These are phyloP conservation scores for Vicia sativa DNA, from an alignment of 306 rosid genomes.

Conservation along the genomic window DNA sequence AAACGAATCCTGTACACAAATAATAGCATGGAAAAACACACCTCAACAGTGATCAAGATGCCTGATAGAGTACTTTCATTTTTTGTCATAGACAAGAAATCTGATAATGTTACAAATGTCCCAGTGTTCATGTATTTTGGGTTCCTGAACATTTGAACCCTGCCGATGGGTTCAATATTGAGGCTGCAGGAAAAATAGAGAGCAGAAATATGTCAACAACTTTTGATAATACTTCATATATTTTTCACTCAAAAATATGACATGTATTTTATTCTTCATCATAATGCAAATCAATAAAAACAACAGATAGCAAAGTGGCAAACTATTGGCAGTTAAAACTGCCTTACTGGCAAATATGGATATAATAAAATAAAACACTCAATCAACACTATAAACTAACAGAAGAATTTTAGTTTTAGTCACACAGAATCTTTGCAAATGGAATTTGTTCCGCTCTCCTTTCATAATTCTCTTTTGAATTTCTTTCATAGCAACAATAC, in stretches of 20 bases:
- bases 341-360: no score
- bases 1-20: conserved; percentile 10
- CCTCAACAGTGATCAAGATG: conserved; percentile 74
- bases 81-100: conserved; percentile 72
- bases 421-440: no score
- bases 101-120: conserved; percentile 50
- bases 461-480: no score
- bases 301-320: no score
- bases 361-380: no score
- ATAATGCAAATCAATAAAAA: background rate
- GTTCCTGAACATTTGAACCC: conserved; percentile 46
- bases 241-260: no score
- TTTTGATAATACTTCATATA: background rate
- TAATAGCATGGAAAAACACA: conserved; percentile 38
- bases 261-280: no score
- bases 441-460: no score
- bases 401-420: no score
- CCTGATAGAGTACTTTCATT: conserved; percentile 57
- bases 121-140: conserved; percentile 45
- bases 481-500: no score
- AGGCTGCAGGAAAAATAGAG: conserved; percentile 54
- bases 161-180: conserved; percentile 50
- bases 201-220: conserved; percentile 35
- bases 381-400: no score
- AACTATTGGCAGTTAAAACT: no score